Conservation (phyloP, 345 rosid genomes). For the Salix caprea region DNA sequence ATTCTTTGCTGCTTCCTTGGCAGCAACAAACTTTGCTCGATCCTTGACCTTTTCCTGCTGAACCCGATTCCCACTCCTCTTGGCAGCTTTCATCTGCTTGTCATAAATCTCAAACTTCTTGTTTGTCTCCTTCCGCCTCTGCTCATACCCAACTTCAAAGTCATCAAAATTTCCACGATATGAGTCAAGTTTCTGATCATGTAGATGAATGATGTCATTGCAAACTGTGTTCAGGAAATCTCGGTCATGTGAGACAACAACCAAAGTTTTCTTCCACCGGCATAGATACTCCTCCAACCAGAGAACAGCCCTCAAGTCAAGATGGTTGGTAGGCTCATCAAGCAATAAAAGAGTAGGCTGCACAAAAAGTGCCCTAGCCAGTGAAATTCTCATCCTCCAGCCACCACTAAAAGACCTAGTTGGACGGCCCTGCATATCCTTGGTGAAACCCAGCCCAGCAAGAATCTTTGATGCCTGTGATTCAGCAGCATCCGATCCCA, state of each 20-base stretch:
- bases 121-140: conserved; percentile 85
- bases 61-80: conserved; percentile 26
- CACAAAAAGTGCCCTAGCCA: conserved; percentile 92
- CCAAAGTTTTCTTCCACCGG: conserved; percentile 88
- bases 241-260: conserved; percentile 93
- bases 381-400: conserved; percentile 97
- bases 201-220: conserved; percentile 85
- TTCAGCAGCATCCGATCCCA: conserved; percentile 96
- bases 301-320: conserved; percentile 88
- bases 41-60: conserved; percentile 92
- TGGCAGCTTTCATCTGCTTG: conserved; percentile 86
- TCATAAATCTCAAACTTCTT: conserved; percentile 69
- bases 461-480: conserved; percentile 93
- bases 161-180: conserved; percentile 86
- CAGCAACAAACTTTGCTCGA: conserved; percentile 59
- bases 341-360: conserved; percentile 84
- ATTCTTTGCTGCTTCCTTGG: conserved; percentile 76
- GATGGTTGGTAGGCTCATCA: conserved; percentile 98
- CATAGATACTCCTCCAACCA: conserved; percentile 92
- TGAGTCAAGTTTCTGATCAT: conserved; percentile 70
- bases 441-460: conserved; percentile 90
- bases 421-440: conserved; percentile 78
- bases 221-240: conserved; percentile 93
- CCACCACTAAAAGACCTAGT: conserved; percentile 94
- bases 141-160: conserved; percentile 82